Base-by-base conservation (phyloP, 768 basidiomycete genomes). In the Wakefieldia striispora region DNA sequence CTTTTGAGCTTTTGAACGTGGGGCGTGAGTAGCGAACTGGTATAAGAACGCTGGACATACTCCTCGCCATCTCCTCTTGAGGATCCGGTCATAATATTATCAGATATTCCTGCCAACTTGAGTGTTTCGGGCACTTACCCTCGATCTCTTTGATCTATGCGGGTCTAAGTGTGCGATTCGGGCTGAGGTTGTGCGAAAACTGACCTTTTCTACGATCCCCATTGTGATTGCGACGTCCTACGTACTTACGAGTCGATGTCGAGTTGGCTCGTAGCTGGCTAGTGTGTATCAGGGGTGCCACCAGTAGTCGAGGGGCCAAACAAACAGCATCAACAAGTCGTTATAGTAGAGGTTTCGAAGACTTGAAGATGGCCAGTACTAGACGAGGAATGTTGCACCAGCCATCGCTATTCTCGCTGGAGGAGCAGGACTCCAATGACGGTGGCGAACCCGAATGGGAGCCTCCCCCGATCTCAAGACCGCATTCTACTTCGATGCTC, bases 11-110 rank as follows among this genome's bases (percentile, higher is more conserved):
- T 31, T 47, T 23, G 34, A 17, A 34, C 12, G 17, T n/a, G 11
- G 14, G 9, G 27, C 17, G 38, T 53, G 23, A 57, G 48, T 35
- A 24, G 2, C 45, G 24, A 13, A 38, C 6, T 23, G 23, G 54
- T n/a, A 20, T 17, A 23, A n/a, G 14, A 45, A 24, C n/a, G 45
- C n/a, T 38, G 20, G 2, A 76, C 88, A 75, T 67, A 92, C 93
- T 97, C 71, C 93, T 81, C 56, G 91, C 86, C 95, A 98, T 97
- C 81, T 97, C 95, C 83, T 93, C 91, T 94, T 64, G 19, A 50
- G 51, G 31, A 13, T 48, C 35, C 43, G 19, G 27, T 35, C 27
- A 43, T 12, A 17, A 33, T 33, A 12, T 29, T 29, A 35, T 59
- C 31, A 65, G 53, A 57, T 21, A 41, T 36, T 33, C 31, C n/a